phyloP scores from a whole-genome alignment of 176 grass and related monocot species.

The Carex myosuroides region DNA sequence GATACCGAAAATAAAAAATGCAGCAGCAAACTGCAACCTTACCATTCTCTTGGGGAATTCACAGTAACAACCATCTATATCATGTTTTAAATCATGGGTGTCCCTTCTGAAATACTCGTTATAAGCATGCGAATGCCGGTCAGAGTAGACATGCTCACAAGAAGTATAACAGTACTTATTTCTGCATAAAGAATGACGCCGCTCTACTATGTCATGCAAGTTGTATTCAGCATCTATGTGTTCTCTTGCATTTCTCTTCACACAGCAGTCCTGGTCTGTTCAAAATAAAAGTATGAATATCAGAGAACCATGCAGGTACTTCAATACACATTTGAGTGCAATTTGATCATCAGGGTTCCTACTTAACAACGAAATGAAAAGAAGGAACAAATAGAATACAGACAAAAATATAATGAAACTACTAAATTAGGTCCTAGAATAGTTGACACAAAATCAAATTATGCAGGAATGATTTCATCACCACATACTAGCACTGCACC shows the following conservation, averaged over 20 bases:
- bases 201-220: constrained; percentile 49
- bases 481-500: neutral
- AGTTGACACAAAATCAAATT: neutral
- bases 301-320: neutral
- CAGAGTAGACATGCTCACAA: constrained; percentile 40
- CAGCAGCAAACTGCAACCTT: neutral
- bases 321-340: neutral
- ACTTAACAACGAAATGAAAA: neutral
- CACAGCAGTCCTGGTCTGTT: neutral
- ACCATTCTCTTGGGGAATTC: constrained; percentile 59
- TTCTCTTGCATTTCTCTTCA: constrained; percentile 28
- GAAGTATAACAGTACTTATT: constrained; percentile 61
- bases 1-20: neutral
- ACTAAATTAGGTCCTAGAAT: neutral
- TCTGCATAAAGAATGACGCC: constrained; percentile 38
- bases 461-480: neutral
- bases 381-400: neutral
- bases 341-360: neutral
- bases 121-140: constrained; percentile 56
- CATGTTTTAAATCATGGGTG: constrained; percentile 37
- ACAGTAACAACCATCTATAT: constrained; percentile 56
- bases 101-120: constrained; percentile 58
- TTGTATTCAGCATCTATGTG: constrained; percentile 42
- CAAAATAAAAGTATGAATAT: neutral
- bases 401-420: neutral